Evolutionary conservation across 345 rosid genomes (phyloP).

Genomic region (Psidium friedrichsthalianum): DNA sequence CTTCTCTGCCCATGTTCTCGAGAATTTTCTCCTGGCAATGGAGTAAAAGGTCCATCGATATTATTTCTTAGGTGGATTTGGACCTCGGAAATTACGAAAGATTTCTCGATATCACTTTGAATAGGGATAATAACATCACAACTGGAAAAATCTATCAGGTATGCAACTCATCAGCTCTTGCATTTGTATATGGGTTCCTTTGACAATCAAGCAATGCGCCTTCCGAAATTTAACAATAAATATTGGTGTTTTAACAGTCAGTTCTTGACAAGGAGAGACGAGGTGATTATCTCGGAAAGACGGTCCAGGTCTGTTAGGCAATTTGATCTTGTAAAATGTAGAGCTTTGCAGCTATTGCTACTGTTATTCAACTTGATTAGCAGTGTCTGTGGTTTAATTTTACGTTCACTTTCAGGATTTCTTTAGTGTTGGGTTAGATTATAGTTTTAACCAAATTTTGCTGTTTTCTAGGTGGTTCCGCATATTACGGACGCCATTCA

Average conservation of each 20-base stretch:
- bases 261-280: slow-evolving; percentile 86
- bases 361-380: not conserved
- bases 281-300: slow-evolving; percentile 94
- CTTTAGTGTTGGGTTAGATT: not conserved
- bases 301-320: slow-evolving; percentile 63
- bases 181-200: not conserved
- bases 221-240: not conserved
- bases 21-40: not conserved
- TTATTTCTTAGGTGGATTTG: slow-evolving; percentile 65
- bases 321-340: not conserved
- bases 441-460: not conserved
- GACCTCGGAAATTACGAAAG: slow-evolving; percentile 99
- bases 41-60: not conserved
- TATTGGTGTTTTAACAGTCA: slow-evolving; percentile 23
- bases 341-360: not conserved
- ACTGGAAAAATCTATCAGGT: slow-evolving; percentile 91
- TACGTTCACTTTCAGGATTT: not conserved
- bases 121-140: slow-evolving; percentile 86
- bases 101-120: slow-evolving; percentile 67
- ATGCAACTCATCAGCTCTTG: not conserved
- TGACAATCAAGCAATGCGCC: not conserved
- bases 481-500: slow-evolving; percentile 93
- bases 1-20: not conserved
- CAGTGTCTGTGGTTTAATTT: not conserved
- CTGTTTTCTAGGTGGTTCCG: slow-evolving; percentile 65